phyloP scores from a whole-genome alignment of 768 basidiomycete species.

The Gloeostereum incarnatum region DNA sequence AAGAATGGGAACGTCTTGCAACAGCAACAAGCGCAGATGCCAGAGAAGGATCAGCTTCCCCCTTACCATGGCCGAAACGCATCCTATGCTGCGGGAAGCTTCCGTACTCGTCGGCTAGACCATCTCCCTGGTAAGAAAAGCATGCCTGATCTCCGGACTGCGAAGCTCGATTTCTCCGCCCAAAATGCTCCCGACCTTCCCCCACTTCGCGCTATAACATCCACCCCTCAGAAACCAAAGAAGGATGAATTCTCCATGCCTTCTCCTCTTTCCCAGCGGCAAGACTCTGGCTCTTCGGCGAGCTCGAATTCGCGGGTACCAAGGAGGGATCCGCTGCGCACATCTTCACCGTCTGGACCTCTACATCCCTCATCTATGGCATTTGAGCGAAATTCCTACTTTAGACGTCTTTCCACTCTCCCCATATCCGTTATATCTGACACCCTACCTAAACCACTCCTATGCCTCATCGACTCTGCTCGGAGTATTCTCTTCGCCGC shows the following conservation, averaged over 20 bases:
- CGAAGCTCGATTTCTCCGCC: constrained; percentile 27
- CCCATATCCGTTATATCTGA: constrained; percentile 51
- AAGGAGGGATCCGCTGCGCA: too few species aligned
- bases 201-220: constrained; percentile 4
- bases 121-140: constrained; percentile 62
- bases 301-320: constrained; percentile 15
- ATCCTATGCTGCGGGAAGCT: constrained; percentile 34
- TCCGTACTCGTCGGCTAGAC: constrained; percentile 22
- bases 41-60: too few species aligned
- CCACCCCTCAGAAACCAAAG: constrained; percentile 6
- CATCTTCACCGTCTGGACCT: constrained; percentile 15
- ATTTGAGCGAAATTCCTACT: constrained; percentile 85
- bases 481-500: constrained; percentile 88
- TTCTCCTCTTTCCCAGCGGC: constrained; percentile 29
- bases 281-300: constrained; percentile 36
- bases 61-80: constrained; percentile 40
- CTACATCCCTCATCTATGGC: constrained; percentile 46
- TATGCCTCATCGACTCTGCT: constrained; percentile 74
- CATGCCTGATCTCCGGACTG: constrained; percentile 70
- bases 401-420: constrained; percentile 80
- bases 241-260: constrained; percentile 24
- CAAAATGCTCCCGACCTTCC: constrained; percentile 18
- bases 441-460: constrained; percentile 60
- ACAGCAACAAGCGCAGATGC: constrained; percentile 9
- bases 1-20: constrained; percentile 8